These are phyloP conservation scores for Kwoniella sp. DNA, from an alignment of 768 basidiomycete genomes.

Conservation along the genomic window DNA sequence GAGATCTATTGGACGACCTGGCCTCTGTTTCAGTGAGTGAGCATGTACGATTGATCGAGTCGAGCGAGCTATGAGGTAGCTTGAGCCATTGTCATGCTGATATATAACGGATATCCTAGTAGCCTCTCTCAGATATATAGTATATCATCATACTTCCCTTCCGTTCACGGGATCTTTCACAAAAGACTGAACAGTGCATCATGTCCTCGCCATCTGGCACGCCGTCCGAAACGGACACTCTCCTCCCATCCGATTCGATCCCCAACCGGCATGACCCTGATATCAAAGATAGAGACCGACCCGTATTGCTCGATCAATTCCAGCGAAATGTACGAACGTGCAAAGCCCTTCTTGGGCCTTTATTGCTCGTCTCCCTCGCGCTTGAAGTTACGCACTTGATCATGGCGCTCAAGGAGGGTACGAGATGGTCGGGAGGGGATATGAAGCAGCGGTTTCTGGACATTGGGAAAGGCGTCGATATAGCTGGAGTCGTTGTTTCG, in stretches of 20 bases:
- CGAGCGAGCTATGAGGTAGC: background rate
- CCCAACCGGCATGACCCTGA: background rate
- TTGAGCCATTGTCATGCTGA: too few species aligned
- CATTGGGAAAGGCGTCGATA: background rate
- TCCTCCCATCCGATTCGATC: conserved; percentile 2
- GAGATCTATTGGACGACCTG: background rate
- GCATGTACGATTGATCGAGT: background rate
- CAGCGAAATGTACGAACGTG: conserved; percentile 22
- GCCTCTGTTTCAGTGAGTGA: background rate
- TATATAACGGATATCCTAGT: background rate
- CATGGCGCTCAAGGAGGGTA: conserved; percentile 1
- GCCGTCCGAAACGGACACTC: conserved; percentile 26
- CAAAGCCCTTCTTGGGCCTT: conserved; percentile 20
- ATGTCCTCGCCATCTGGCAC: conserved; percentile 3
- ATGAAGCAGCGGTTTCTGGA: background rate
- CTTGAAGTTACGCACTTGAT: conserved; percentile 15
- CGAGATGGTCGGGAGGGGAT: background rate
- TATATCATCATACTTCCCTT: background rate
- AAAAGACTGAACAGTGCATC: background rate
- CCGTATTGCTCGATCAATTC: conserved; percentile 28
- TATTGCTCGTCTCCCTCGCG: conserved; percentile 13
- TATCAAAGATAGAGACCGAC: conserved; percentile 24
- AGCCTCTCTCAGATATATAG: too few species aligned
- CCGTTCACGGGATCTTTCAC: too few species aligned
- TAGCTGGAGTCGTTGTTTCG: conserved; percentile 3